Base-by-base conservation (phyloP, 2,329 filamentous ascomycete species). In the Neopestalotiopsis rosae region DNA sequence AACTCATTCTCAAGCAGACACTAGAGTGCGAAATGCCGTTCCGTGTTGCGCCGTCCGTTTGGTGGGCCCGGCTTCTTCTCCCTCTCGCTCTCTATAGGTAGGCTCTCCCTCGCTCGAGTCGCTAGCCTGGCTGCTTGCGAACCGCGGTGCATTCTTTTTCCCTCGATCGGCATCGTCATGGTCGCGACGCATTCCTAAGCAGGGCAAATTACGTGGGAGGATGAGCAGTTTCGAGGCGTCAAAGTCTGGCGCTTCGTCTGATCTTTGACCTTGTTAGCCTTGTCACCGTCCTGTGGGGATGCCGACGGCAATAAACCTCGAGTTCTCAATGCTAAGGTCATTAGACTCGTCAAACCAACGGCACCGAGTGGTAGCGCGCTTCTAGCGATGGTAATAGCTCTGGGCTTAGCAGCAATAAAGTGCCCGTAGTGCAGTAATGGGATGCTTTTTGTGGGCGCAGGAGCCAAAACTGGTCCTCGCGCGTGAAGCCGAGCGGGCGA, bases 171-270 rank as follows among this genome's bases (percentile, higher is more conserved):
- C 32, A 62, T 40, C 59, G 34, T 62, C 32, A 40, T 40, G 30
- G 45, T 52, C 45, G 45, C 45, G 20, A 52, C 42, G 38, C 62
- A 65, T 65, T 65, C 62, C 62, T 49, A 49, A 52, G 62, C 34
- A 49, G 42, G 38, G 57, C 57, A 61, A 52, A 49, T 28, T 65
- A 49, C n/a, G n/a, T 38, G 20, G 10, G 59, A 40, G 13, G n/a
- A 62, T 62, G 30, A 30, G n/a, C 30, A 40, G 28, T 52, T 52
- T 38, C n/a, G 59, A 62, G 59, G 59, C 59, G 59, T 62, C 59
- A 62, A 38, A 38, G 59, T 62, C 32, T 52, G 32, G 59, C 59
- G 32, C 59, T 40, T 62, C 45, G 57, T 62, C 59, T 34, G n/a
- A 20, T 14, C 17, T 24, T 62, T 62, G 59, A n/a, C 30, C 59